These are phyloP conservation scores for Saccharata proteae DNA, from an alignment of 2,329 filamentous ascomycete species.

Conservation along the genomic window DNA sequence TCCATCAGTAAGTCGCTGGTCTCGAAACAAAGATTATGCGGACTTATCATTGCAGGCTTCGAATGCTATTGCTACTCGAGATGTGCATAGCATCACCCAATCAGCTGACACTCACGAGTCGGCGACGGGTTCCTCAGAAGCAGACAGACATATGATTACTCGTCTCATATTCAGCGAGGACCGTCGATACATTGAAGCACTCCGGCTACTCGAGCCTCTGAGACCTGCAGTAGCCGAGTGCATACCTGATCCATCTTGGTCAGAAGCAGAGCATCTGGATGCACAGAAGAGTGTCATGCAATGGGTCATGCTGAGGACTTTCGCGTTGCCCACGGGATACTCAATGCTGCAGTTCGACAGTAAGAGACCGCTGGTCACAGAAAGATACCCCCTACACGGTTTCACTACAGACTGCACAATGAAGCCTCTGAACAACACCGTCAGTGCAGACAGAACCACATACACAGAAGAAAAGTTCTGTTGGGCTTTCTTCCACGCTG, in stretches of 20 bases:
- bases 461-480: slow-evolving; percentile 95
- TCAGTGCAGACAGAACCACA: slow-evolving; percentile 77
- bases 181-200: slow-evolving; percentile 75
- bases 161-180: slow-evolving; percentile 85
- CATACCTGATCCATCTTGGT: slow-evolving; percentile 61
- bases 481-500: slow-evolving; percentile 98
- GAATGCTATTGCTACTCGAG: slow-evolving; percentile 30
- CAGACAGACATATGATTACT: slow-evolving; percentile 70
- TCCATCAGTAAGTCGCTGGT: slow-evolving; percentile 1
- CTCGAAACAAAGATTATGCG: not conserved
- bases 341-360: slow-evolving; percentile 81
- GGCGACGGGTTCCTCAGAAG: slow-evolving; percentile 69
- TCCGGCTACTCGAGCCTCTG: slow-evolving; percentile 71
- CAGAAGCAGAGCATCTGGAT: slow-evolving; percentile 78
- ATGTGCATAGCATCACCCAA: slow-evolving; percentile 67
- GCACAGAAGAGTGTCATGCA: slow-evolving; percentile 86
- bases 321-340: slow-evolving; percentile 78
- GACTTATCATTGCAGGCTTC: slow-evolving; percentile 1
- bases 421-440: slow-evolving; percentile 80
- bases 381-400: slow-evolving; percentile 78
- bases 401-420: slow-evolving; percentile 89
- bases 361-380: slow-evolving; percentile 77
- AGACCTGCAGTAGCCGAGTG: slow-evolving; percentile 70
- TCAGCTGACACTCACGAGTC: slow-evolving; percentile 50
- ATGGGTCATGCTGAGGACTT: slow-evolving; percentile 71